Conservation (phyloP, 2,329 filamentous ascomycete genomes). For the Talaromyces sp. region DNA sequence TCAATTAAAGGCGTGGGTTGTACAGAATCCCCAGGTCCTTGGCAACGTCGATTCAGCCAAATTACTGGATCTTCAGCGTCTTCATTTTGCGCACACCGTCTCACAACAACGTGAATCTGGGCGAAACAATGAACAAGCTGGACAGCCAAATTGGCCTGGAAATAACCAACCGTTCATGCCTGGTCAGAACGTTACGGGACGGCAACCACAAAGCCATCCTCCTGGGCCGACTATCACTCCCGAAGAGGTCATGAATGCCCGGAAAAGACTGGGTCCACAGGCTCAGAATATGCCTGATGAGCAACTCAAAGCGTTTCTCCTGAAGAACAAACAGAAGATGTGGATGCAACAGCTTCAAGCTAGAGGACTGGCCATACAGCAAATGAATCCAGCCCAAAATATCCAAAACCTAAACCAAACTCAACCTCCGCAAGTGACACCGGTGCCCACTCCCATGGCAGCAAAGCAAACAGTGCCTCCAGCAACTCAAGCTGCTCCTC, state of each 20-base stretch:
- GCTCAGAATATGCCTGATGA: conserved; percentile 41
- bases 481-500: conserved; percentile 26
- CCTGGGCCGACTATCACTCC: conserved; percentile 29
- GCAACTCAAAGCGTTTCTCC: conserved; percentile 38
- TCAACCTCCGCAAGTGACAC: conserved; percentile 26
- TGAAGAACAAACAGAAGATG: conserved; percentile 36
- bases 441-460: conserved; percentile 26
- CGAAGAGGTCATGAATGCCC: conserved; percentile 37
- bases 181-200: conserved; percentile 28
- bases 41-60: conserved; percentile 41
- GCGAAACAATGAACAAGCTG: conserved; percentile 25
- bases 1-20: conserved; percentile 54
- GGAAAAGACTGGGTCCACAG: conserved; percentile 35
- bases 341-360: conserved; percentile 28
- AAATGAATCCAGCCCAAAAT: conserved; percentile 21
- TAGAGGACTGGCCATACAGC: conserved; percentile 25
- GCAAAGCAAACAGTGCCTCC: conserved; percentile 22
- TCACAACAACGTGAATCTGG: conserved; percentile 18
- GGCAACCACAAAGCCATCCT: conserved; percentile 23
- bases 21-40: conserved; percentile 45
- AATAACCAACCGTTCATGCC: conserved; percentile 30
- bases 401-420: conserved; percentile 24
- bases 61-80: conserved; percentile 39
- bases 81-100: conserved; percentile 45
- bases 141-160: conserved; percentile 26